A percentile compares a stretch with the other conserved stretches of the same genome.
phyloP scores from a whole-genome alignment of 352 stramenopile species.

The Globisporangium spiculum region DNA sequence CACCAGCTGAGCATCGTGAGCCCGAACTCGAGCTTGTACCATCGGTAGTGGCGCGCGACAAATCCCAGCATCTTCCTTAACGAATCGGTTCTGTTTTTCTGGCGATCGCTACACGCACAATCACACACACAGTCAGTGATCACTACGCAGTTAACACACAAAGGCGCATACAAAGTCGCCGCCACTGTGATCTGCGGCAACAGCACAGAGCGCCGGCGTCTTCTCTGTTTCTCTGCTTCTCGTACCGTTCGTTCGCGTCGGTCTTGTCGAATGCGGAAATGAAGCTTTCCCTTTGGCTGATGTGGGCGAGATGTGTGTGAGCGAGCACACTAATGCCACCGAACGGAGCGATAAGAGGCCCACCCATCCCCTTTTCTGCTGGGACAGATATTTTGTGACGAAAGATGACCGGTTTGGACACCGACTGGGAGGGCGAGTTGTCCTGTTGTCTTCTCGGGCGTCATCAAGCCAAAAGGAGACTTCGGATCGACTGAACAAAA shows the following conservation, averaged over 20 bases:
- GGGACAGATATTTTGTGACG: not conserved
- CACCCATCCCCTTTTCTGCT: not conserved
- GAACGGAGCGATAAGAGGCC: not conserved
- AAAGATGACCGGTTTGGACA: not conserved
- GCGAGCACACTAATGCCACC: not conserved
- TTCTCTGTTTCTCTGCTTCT: not conserved
- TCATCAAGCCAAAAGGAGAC: not conserved
- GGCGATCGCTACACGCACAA: not conserved
- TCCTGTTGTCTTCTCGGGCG: not conserved
- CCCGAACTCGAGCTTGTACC: slow-evolving; percentile 88
- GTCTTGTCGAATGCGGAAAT: slow-evolving; percentile 11
- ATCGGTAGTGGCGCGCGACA: slow-evolving; percentile 67
- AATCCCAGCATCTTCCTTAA: slow-evolving; percentile 47
- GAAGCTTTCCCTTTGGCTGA: not conserved
- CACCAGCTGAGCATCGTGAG: slow-evolving; percentile 82
- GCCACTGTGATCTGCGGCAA: not conserved
- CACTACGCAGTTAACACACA: not conserved
- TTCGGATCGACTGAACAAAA: not conserved
- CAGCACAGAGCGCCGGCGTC: not conserved
- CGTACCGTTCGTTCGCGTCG: slow-evolving; percentile 1
- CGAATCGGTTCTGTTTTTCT: not conserved
- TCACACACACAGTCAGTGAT: not conserved
- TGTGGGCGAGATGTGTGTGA: not conserved
- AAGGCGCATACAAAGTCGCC: not conserved
- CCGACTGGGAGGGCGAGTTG: not conserved